Conservation (phyloP, 2,329 filamentous ascomycete genomes). For the Fusarium annulatum region DNA sequence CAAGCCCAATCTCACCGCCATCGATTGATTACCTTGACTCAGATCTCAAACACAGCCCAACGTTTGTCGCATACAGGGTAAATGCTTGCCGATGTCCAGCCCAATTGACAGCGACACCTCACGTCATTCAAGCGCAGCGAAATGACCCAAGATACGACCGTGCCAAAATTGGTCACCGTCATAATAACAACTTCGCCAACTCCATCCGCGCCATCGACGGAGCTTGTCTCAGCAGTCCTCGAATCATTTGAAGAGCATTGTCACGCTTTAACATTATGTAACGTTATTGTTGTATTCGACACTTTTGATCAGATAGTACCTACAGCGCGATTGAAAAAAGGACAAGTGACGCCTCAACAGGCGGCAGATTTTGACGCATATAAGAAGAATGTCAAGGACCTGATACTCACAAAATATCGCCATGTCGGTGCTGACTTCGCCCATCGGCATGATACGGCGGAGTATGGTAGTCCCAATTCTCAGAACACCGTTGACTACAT, state of each 20-base stretch:
- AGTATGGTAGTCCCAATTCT: conserved; percentile 56
- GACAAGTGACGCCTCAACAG: conserved; percentile 60
- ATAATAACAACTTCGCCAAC: conserved; percentile 67
- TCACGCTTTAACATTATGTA: conserved; percentile 53
- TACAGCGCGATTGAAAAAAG: conserved; percentile 62
- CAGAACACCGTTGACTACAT: conserved; percentile 53
- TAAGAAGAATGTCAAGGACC: conserved; percentile 58
- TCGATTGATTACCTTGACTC: neutral
- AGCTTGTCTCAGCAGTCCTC: conserved; percentile 61
- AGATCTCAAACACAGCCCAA: conserved; percentile 1
- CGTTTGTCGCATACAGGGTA: conserved; percentile 14
- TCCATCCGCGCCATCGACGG: conserved; percentile 63
- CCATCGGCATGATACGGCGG: conserved; percentile 50
- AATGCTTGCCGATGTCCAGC: neutral
- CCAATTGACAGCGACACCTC: neutral
- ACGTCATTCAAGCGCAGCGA: neutral
- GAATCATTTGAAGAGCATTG: conserved; percentile 59
- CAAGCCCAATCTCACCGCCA: conserved; percentile 17
- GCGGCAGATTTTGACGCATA: conserved; percentile 57
- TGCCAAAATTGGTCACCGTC: conserved; percentile 41
- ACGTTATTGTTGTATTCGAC: conserved; percentile 64
- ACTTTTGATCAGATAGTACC: conserved; percentile 60
- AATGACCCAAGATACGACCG: conserved; percentile 17
- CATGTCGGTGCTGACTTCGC: neutral
- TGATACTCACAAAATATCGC: conserved; percentile 46